Evolutionary conservation across 1,284 basidiomycete genomes (phyloP).

Genomic region (Jaminaea rosea): DNA sequence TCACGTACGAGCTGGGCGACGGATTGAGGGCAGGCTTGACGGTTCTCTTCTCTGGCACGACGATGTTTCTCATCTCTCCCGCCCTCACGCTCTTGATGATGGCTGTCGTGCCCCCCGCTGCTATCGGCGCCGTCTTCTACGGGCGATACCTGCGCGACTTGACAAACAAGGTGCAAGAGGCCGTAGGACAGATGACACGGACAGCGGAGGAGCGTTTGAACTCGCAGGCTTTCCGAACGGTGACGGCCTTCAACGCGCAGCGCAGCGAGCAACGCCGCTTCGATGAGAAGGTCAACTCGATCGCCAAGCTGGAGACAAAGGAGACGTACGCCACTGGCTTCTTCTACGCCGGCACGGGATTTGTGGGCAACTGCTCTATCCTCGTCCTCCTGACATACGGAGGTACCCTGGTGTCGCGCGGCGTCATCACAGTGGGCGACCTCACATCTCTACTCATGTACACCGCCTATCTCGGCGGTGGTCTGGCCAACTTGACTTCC

Average conservation of each 20-base stretch:
- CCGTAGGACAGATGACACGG: slow-evolving; percentile 81
- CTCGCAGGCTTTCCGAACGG: slow-evolving; percentile 68
- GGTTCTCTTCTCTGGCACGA: slow-evolving; percentile 59
- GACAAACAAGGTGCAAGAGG: slow-evolving; percentile 84
- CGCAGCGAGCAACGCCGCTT: slow-evolving; percentile 60
- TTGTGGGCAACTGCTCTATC: slow-evolving; percentile 88
- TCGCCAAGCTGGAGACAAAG: slow-evolving; percentile 69
- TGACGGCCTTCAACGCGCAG: slow-evolving; percentile 75
- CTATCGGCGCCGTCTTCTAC: slow-evolving; percentile 90
- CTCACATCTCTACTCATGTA: slow-evolving; percentile 71
- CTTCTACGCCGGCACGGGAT: slow-evolving; percentile 78
- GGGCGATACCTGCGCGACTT: slow-evolving; percentile 87
- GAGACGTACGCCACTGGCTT: slow-evolving; percentile 84
- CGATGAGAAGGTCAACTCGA: slow-evolving; percentile 56
- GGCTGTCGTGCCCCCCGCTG: slow-evolving; percentile 85
- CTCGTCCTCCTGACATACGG: slow-evolving; percentile 85
- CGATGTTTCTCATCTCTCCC: slow-evolving; percentile 92
- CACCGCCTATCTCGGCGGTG: slow-evolving; percentile 75
- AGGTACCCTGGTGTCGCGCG: slow-evolving; percentile 77
- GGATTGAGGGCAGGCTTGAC: slow-evolving; percentile 37
- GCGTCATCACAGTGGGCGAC: slow-evolving; percentile 61
- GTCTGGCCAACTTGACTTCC: slow-evolving; percentile 47
- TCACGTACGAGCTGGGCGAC: slow-evolving; percentile 42
- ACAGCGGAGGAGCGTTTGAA: slow-evolving; percentile 81
- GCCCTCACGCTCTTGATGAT: slow-evolving; percentile 86